Conservation (phyloP, 2,329 filamentous ascomycete species). For the Claviceps sp. region DNA sequence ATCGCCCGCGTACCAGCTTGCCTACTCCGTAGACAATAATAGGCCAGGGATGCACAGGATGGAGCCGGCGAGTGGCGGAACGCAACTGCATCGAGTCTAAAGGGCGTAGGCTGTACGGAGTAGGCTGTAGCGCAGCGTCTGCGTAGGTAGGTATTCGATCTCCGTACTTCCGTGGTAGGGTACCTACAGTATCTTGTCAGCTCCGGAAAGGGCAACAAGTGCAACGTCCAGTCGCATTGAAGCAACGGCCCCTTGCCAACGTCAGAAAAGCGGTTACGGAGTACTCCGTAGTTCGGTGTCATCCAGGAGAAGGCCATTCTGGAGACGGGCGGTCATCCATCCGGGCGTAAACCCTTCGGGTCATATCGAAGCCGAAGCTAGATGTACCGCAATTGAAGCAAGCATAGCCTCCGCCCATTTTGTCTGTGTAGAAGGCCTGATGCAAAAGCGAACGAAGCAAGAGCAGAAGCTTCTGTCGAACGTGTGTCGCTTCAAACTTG, state of each 20-base stretch:
- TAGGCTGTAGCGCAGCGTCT: not conserved
- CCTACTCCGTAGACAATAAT: not conserved
- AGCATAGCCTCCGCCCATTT: too few species aligned
- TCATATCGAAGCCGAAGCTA: not conserved
- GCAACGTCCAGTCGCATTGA: conserved; percentile 2
- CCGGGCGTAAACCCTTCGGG: not conserved
- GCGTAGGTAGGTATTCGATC: conserved; percentile 1
- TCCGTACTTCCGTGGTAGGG: too few species aligned
- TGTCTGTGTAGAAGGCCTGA: too few species aligned
- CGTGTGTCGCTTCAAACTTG: too few species aligned
- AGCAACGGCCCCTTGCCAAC: not conserved
- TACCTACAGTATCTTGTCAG: not conserved
- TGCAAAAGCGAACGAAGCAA: too few species aligned
- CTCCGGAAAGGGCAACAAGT: conserved; percentile 1
- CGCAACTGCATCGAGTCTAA: conserved; percentile 1
- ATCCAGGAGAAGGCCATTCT: not conserved
- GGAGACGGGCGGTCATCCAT: not conserved
- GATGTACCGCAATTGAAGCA: too few species aligned
- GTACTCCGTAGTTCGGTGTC: not conserved
- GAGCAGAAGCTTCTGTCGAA: too few species aligned
- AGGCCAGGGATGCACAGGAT: not conserved
- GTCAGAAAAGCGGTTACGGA: not conserved
- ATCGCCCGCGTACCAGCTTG: not conserved
- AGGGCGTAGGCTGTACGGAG: not conserved
- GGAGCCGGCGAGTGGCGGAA: conserved; percentile 1